Conservation (phyloP, 352 stramenopile genomes). For the Thraustochytrium sp. region DNA sequence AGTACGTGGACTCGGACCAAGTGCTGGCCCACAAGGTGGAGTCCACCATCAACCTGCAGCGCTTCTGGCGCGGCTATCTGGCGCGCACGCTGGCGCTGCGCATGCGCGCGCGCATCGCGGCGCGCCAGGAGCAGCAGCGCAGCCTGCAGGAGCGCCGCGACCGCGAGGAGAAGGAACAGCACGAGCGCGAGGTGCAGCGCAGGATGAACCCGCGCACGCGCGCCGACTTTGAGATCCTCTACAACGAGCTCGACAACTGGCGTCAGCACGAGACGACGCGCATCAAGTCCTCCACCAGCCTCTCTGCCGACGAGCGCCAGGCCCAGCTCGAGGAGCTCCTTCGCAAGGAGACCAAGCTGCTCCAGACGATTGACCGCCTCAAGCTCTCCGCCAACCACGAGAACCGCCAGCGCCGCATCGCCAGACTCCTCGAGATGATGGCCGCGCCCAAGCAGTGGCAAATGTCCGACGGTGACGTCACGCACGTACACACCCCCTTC, state of each 20-base stretch:
- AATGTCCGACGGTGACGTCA: slow-evolving; percentile 75
- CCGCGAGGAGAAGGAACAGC: slow-evolving; percentile 12
- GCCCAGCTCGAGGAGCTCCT: slow-evolving; percentile 51
- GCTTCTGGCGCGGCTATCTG: slow-evolving; percentile 75
- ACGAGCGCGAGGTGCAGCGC: slow-evolving; percentile 67
- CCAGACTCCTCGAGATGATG: slow-evolving; percentile 79
- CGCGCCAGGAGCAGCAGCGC: slow-evolving; percentile 40
- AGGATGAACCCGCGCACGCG: slow-evolving; percentile 75
- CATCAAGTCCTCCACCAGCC: slow-evolving; percentile 57
- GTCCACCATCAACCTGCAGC: slow-evolving; percentile 69
- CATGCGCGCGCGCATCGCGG: slow-evolving; percentile 57
- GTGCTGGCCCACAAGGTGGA: slow-evolving; percentile 67
- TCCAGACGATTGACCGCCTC: slow-evolving; percentile 74
- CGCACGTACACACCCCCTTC: slow-evolving; percentile 76
- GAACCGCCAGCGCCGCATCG: slow-evolving; percentile 72
- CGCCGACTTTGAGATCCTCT: slow-evolving; percentile 78
- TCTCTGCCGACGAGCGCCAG: slow-evolving; percentile 47
- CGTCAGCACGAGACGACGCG: slow-evolving; percentile 65
- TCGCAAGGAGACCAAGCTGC: slow-evolving; percentile 57
- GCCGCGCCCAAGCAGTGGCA: slow-evolving; percentile 80
- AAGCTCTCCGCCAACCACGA: slow-evolving; percentile 69
- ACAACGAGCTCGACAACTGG: slow-evolving; percentile 87
- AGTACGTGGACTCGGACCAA: slow-evolving; percentile 83
- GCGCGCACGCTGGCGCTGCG: slow-evolving; percentile 50
- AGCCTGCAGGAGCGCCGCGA: not conserved